Percentiles rank a stretch among this genome's conserved stretches.
phyloP scores from a whole-genome alignment of 2,329 filamentous ascomycete genomes.

The Pseudogymnoascus sp. region DNA sequence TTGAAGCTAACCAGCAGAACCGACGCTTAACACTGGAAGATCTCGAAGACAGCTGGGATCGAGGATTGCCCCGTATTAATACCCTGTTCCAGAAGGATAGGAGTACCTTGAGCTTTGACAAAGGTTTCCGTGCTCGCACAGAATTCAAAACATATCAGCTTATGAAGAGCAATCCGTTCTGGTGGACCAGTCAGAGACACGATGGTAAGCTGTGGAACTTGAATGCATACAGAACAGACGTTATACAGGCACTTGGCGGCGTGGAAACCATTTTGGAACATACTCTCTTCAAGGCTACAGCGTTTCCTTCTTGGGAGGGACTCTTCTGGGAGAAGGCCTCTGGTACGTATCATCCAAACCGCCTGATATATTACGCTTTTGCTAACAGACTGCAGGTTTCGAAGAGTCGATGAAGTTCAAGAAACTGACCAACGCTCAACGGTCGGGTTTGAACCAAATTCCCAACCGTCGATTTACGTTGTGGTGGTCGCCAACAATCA shows the following conservation, averaged over 20 bases:
- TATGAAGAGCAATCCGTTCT: slow-evolving; percentile 99
- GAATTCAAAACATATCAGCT: slow-evolving; percentile 98
- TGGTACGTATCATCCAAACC: slow-evolving; percentile 34
- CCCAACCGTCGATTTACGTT: slow-evolving; percentile 96
- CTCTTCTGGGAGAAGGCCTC: slow-evolving; percentile 75
- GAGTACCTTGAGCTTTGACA: slow-evolving; percentile 95
- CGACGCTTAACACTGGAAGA: slow-evolving; percentile 89
- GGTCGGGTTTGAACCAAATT: slow-evolving; percentile 95
- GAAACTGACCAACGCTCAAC: slow-evolving; percentile 93
- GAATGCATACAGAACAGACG: slow-evolving; percentile 91
- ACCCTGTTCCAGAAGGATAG: slow-evolving; percentile 98
- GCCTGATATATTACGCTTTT: slow-evolving; percentile 31
- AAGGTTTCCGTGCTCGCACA: slow-evolving; percentile 88
- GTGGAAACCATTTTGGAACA: slow-evolving; percentile 98
- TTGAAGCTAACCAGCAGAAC: slow-evolving; percentile 96
- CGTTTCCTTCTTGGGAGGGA: slow-evolving; percentile 94
- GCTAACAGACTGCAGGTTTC: slow-evolving; percentile 12
- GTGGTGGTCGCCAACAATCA: slow-evolving; percentile 95
- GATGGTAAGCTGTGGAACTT: slow-evolving; percentile 97
- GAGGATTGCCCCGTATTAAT: slow-evolving; percentile 94
- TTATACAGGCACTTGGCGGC: slow-evolving; percentile 85
- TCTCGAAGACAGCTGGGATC: slow-evolving; percentile 96
- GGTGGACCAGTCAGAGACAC: slow-evolving; percentile 97
- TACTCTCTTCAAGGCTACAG: slow-evolving; percentile 92
- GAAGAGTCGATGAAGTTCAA: slow-evolving; percentile 87